Percentiles rank a stretch among this genome's conserved stretches.
These are phyloP conservation scores for Dendrobium huoshanense DNA, from an alignment of 106 monocot genomes.

Conservation along the genomic window DNA sequence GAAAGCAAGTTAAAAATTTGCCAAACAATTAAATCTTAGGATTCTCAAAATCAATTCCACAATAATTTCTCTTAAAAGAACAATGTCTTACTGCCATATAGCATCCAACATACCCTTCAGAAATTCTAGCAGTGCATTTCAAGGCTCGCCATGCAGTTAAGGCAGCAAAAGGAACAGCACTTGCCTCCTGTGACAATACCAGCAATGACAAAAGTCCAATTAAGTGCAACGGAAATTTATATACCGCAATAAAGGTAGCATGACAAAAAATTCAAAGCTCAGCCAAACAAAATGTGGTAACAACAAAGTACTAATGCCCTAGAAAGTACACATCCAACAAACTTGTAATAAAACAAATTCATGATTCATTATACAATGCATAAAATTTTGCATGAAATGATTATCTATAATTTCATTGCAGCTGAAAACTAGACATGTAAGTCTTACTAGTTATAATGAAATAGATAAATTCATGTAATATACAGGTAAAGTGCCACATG, in stretches of 20 bases:
- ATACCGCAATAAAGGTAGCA: not conserved
- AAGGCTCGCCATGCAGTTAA: conserved; percentile 98
- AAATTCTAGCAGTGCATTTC: conserved; percentile 77
- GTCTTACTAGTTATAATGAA: not conserved
- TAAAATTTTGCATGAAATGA: not conserved
- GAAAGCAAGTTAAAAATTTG: not conserved
- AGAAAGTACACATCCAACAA: not conserved
- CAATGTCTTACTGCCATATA: not conserved
- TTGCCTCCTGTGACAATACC: conserved; percentile 64
- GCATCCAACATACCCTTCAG: conserved; percentile 54
- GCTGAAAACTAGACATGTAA: not conserved
- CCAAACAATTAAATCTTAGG: not conserved
- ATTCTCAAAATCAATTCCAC: not conserved
- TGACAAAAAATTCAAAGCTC: not conserved
- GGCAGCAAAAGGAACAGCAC: conserved; percentile 97
- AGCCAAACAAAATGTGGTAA: not conserved
- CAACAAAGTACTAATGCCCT: not conserved
- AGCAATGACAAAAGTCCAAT: not conserved
- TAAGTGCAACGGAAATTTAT: not conserved
- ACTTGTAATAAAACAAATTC: not conserved
- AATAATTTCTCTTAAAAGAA: not conserved
- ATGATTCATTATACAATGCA: not conserved
- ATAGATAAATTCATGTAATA: not conserved
- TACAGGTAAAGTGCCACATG: not conserved
- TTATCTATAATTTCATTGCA: not conserved